A percentile compares a stretch with the other conserved stretches of the same genome.
Evolutionary conservation across 768 basidiomycete genomes (phyloP).

Genomic region (Suillus decipiens): DNA sequence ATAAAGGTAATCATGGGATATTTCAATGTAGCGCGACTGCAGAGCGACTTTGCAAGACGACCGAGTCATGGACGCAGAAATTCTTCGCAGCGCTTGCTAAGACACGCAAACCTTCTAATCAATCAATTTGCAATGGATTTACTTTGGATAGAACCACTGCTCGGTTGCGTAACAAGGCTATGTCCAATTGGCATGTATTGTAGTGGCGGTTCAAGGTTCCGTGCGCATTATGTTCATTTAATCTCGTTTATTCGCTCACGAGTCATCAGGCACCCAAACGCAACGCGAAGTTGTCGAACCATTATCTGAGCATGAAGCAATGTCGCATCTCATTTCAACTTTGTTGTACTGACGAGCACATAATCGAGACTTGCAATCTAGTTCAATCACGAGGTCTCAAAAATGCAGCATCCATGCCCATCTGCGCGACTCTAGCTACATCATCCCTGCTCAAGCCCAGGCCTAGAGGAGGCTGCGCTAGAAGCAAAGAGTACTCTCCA

Average conservation of each 20-base stretch:
- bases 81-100: slow-evolving; percentile 2
- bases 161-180: not conserved
- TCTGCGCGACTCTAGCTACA: slow-evolving; percentile 55
- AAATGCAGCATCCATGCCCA: slow-evolving; percentile 50
- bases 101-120: slow-evolving; percentile 6
- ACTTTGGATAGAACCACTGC: not conserved
- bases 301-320: not conserved
- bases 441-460: slow-evolving; percentile 65
- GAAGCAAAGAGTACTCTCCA: slow-evolving; percentile 77
- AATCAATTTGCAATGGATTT: not conserved
- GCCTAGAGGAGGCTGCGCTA: slow-evolving; percentile 71
- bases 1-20: no score
- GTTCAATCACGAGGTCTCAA: not conserved
- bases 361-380: not conserved
- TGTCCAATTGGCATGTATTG: not conserved
- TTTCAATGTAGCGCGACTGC: no score
- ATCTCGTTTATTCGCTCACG: not conserved
- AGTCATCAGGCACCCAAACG: not conserved
- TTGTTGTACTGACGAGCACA: no score
- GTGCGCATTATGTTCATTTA: not conserved
- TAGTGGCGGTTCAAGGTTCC: not conserved
- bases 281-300: not conserved
- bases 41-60: not conserved
- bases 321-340: no score
- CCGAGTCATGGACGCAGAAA: not conserved